Base-by-base conservation (phyloP, 768 basidiomycete species). In the Phanerochaete sordida region DNA sequence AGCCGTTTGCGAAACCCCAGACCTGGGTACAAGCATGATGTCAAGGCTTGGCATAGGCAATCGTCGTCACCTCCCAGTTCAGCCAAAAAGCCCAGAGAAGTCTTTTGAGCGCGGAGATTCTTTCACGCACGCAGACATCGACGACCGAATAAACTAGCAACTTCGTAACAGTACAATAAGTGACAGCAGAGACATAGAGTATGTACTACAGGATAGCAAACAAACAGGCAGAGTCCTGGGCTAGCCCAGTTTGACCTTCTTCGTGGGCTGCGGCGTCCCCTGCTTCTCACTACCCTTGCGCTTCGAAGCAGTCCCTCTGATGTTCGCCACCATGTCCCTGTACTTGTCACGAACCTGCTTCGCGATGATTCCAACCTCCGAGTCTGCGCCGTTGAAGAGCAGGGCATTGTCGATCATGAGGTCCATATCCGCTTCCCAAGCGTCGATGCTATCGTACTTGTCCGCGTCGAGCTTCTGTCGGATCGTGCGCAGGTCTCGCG, bases 371-470 rank as follows among this genome's bases (percentile, higher is more conserved):
- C 88, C 92, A n/a, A 93, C 90, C 59, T 91, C 88, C 2, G 90
- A 91, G 47, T 88, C 86, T 1, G 76, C 76, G 0, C 90, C 90
- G 65, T 98, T 98, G 81, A 97, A 98, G 56, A 81, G 83, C 71
- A 90, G 82, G 16, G 95, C 93, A 69, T 98, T 98, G 61, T 83
- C 76, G 60, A 93, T 73, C 94, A 98, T 96, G 45, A 95, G 80
- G 46, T 88, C 84, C 56, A 95, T 74, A 70, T 98, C 96, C 1
- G 86, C 88, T 69, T 92, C 89, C 67, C 96, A 87, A 2, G 84
- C 85, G 48, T 91, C 89, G 54, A 85, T 73, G 2, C 85, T 82
- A 31, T 88, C 86, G 71, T 95, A 95, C 72, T 87, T 89, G 76
- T 94, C 93, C 33, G 75, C 76, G 59, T 93, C 90, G 60, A 98